Evolutionary conservation across 345 rosid genomes (phyloP), one percentile per base, ranked within the genome.

Genomic region (Populus ilicifolia): DNA sequence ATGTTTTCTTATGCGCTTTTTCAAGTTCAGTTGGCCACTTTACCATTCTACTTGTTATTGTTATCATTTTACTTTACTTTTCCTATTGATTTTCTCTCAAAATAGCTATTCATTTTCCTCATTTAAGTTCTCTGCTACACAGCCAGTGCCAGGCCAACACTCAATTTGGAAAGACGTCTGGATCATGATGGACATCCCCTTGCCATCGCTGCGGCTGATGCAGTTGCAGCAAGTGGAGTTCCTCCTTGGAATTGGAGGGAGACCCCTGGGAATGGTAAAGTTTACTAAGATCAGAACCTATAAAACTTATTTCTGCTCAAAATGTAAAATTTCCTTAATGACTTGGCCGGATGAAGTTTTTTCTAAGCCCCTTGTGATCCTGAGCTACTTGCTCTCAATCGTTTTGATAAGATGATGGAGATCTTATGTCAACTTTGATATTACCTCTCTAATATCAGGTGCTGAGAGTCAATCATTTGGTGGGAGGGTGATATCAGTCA

Each of bases 161-260:
- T 93, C 71, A 96, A 96, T 89, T 98, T 93, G 80, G 98, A 96
- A 84, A 92, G 97, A 86, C 89, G 95, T 59, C 86, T 96, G 74
- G 98, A 93, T 86, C 97, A 96, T 70, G 98, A 96, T 77, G 99
- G 97, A 30, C 96, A 88, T 86, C 93, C 99, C 77, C 95, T 96
- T 72, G 97, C 99, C 67, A 91, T 96, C 70, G 81, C 98, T 2
- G 71, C 94, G 74, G 90, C 95, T 65, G 98, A 96, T 81, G 94
- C 96, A 65, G 96, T 92, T 69, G 86, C 89, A 71, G 93, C 93
- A 8, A 84, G 87, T 73, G 97, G 94, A 79, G 97, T 96, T 84
- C 94, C 98, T 87, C 97, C 99, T 46, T 96, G 99, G 99, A 91
- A 89, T 78, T 96, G 99, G 99, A 90, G 98, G 81, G 98, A 96